These are phyloP conservation scores for Cladosporium phlei DNA, from an alignment of 2,329 filamentous ascomycete genomes.

Conservation along the genomic window DNA sequence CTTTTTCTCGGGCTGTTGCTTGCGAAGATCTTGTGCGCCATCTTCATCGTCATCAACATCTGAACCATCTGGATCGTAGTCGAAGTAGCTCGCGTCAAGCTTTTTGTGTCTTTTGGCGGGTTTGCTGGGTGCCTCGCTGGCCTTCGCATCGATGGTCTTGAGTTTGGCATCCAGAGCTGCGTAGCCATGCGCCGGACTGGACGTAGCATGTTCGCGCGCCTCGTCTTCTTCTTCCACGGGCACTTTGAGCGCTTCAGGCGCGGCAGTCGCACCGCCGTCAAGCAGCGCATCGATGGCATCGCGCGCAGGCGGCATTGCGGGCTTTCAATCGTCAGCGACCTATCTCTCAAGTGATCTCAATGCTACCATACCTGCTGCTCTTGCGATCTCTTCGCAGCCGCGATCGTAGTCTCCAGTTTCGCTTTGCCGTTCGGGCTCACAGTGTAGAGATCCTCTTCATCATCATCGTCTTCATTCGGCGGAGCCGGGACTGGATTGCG, in stretches of 20 bases:
- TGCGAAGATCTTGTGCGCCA: no score
- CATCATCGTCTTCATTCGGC: slow-evolving; percentile 1
- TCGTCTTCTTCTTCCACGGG: background rate
- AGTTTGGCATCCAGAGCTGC: background rate
- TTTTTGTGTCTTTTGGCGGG: no score
- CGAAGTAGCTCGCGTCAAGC: no score
- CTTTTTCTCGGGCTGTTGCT: no score
- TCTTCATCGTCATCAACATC: no score
- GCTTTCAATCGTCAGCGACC: background rate
- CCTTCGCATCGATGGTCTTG: background rate
- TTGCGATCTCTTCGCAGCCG: background rate
- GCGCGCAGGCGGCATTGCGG: background rate
- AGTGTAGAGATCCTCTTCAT: slow-evolving; percentile 19
- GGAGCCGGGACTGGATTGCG: background rate
- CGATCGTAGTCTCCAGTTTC: background rate
- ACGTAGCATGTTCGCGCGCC: no score
- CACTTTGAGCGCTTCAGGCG: background rate
- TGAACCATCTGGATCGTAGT: no score
- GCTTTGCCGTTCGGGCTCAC: slow-evolving; percentile 17
- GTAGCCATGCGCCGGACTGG: background rate
- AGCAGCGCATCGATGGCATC: slow-evolving; percentile 12
- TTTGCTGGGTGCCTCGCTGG: no score
- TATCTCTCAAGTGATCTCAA: background rate
- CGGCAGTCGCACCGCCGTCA: slow-evolving; percentile 2
- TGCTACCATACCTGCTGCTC: background rate